These are phyloP conservation scores for Cryphonectria nitschkei DNA, from an alignment of 2,329 filamentous ascomycete genomes.

Conservation along the genomic window DNA sequence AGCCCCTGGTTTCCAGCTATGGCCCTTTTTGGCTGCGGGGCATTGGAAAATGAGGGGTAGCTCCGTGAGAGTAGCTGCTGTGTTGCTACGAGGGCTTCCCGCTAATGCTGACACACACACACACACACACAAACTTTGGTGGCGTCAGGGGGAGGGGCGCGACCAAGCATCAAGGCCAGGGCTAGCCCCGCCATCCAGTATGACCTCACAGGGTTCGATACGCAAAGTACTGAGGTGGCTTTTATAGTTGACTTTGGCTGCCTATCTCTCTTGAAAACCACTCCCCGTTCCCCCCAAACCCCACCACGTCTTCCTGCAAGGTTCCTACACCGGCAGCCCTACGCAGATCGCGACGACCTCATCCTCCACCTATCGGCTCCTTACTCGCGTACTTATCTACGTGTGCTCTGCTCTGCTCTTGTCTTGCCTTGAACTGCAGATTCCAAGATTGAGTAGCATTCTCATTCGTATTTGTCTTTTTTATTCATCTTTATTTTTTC, in stretches of 20 bases:
- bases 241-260: background rate
- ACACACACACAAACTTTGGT: background rate
- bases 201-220: slow-evolving; percentile 12
- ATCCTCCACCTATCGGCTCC: background rate
- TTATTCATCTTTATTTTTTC: background rate
- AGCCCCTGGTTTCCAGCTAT: background rate
- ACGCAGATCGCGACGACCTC: background rate
- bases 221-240: background rate
- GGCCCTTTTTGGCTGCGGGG: background rate
- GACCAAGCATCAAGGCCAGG: background rate
- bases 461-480: background rate
- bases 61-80: background rate
- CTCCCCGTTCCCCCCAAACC: background rate
- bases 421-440: background rate
- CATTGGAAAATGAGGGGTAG: slow-evolving; percentile 18
- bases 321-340: slow-evolving; percentile 1
- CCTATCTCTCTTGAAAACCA: background rate
- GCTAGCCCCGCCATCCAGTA: background rate
- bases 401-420: background rate
- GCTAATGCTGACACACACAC: background rate
- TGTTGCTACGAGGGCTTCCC: background rate
- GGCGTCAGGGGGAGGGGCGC: background rate
- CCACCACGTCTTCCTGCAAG: background rate
- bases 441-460: background rate
- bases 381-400: background rate